phyloP scores from a whole-genome alignment of 1,284 basidiomycete species.

The Moesziomyces globuligerus region DNA sequence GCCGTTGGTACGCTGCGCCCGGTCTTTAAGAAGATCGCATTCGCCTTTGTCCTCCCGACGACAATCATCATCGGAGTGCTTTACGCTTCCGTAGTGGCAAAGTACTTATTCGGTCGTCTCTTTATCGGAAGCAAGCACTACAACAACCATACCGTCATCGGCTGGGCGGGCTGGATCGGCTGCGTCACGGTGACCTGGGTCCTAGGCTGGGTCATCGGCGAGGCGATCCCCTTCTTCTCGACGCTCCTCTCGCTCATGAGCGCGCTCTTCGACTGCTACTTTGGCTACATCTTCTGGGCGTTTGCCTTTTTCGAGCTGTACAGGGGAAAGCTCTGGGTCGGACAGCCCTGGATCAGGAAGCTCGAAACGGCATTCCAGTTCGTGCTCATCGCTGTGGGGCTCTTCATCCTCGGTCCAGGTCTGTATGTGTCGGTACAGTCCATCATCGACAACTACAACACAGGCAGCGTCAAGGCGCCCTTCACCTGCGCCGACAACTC shows the following conservation, averaged over 20 bases:
- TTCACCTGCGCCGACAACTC: constrained; percentile 59
- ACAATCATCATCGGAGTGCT: constrained; percentile 67
- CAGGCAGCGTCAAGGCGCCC: constrained; percentile 47
- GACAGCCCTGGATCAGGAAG: constrained; percentile 44
- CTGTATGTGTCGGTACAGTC: constrained; percentile 69
- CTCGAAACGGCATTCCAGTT: constrained; percentile 65
- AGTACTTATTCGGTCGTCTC: constrained; percentile 63
- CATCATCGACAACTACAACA: constrained; percentile 69
- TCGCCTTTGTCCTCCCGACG: constrained; percentile 65
- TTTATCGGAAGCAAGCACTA: constrained; percentile 62
- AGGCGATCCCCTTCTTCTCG: constrained; percentile 70
- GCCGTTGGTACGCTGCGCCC: constrained; percentile 54
- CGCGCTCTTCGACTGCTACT: constrained; percentile 66
- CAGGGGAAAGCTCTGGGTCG: constrained; percentile 62
- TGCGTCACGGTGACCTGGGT: constrained; percentile 74
- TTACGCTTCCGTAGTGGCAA: constrained; percentile 62
- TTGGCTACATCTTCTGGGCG: constrained; percentile 70
- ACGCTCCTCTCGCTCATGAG: constrained; percentile 69
- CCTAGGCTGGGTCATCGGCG: constrained; percentile 74
- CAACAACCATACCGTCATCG: constrained; percentile 72
- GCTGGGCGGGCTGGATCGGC: constrained; percentile 74
- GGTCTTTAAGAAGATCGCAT: constrained; percentile 60
- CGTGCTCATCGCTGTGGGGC: constrained; percentile 67
- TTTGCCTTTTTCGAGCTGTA: constrained; percentile 69
- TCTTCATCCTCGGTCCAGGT: constrained; percentile 70